Conservation (phyloP, 2,329 filamentous ascomycete species). For the Colletotrichum orbiculare region DNA sequence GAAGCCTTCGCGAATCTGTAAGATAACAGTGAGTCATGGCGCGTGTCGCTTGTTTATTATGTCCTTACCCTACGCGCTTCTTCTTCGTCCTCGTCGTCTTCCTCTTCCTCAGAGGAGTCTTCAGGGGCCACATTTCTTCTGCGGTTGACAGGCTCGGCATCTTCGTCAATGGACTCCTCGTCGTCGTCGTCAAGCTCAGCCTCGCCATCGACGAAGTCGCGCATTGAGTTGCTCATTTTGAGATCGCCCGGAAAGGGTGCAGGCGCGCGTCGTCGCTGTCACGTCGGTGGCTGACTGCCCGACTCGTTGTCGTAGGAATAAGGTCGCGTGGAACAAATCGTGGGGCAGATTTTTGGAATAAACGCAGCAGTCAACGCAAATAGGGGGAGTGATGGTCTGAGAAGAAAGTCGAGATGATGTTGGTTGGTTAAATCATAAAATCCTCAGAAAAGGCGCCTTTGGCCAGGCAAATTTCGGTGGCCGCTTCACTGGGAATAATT, state of each 20-base stretch:
- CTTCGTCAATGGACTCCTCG: slow-evolving; percentile 84
- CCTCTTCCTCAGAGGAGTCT: slow-evolving; percentile 92
- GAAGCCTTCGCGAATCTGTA: slow-evolving; percentile 89
- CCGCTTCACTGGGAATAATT: slow-evolving; percentile 29
- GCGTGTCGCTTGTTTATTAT: slow-evolving; percentile 12
- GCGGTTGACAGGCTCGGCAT: slow-evolving; percentile 65
- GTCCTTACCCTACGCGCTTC: slow-evolving; percentile 76
- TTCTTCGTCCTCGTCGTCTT: slow-evolving; percentile 92
- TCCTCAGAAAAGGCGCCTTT: slow-evolving; percentile 23
- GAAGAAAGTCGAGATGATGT: slow-evolving; percentile 5
- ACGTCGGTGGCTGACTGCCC: slow-evolving; percentile 7
- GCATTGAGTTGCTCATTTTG: slow-evolving; percentile 71
- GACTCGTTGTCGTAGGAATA: neutral
- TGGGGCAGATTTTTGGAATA: neutral
- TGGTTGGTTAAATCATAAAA: slow-evolving; percentile 1
- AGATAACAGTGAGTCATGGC: slow-evolving; percentile 15
- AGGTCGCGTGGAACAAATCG: neutral
- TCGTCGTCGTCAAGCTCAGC: slow-evolving; percentile 89
- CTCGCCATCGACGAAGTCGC: slow-evolving; percentile 84
- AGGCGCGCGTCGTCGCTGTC: slow-evolving; percentile 10
- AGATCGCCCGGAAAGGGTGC: slow-evolving; percentile 4
- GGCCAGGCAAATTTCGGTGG: slow-evolving; percentile 32
- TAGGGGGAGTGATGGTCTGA: neutral
- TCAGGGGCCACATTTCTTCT: slow-evolving; percentile 64
- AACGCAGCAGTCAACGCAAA: neutral